Percentiles rank a stretch among this genome's conserved stretches.
Conservation (phyloP, 192 early-diverging fungal species). For the Martensiomyces pterosporus region DNA sequence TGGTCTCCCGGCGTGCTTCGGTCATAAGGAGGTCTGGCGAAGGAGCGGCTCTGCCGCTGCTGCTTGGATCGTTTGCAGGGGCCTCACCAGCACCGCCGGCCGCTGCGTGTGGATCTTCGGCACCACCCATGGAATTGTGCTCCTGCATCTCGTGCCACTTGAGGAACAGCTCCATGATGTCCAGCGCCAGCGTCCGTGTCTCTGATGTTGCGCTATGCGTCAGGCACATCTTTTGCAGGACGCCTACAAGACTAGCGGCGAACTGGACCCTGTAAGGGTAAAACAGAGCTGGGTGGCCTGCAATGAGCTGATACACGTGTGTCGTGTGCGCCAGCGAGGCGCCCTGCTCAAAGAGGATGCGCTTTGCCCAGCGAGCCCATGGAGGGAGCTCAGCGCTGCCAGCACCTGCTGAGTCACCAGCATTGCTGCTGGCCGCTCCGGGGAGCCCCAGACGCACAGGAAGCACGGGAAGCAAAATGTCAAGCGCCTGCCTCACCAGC, state of each 20-base stretch:
- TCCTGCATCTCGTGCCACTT: slow-evolving; percentile 81
- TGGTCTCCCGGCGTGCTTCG: slow-evolving; percentile 39
- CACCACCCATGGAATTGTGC: slow-evolving; percentile 19
- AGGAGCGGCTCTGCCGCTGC: neutral
- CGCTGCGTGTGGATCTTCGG: neutral
- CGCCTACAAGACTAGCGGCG: slow-evolving; percentile 80
- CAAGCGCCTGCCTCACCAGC: slow-evolving; percentile 90
- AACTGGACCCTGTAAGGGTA: slow-evolving; percentile 88
- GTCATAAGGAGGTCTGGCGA: slow-evolving; percentile 22
- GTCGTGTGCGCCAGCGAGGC: slow-evolving; percentile 84
- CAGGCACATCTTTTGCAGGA: slow-evolving; percentile 83
- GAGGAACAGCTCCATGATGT: slow-evolving; percentile 85
- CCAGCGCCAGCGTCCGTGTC: slow-evolving; percentile 78
- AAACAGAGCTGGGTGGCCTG: slow-evolving; percentile 85
- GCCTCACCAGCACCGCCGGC: neutral
- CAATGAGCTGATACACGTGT: slow-evolving; percentile 87
- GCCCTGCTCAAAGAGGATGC: slow-evolving; percentile 90
- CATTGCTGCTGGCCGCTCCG: slow-evolving; percentile 10
- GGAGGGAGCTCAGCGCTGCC: slow-evolving; percentile 54
- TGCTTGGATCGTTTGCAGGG: too few relatives aligned
- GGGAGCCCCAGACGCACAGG: slow-evolving; percentile 71
- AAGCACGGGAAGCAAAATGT: slow-evolving; percentile 88
- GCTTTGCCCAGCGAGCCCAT: slow-evolving; percentile 85
- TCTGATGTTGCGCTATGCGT: slow-evolving; percentile 82
- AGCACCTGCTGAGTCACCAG: slow-evolving; percentile 3